Conservation (phyloP, 331 rosid species). For the Pyrus hybrid region DNA sequence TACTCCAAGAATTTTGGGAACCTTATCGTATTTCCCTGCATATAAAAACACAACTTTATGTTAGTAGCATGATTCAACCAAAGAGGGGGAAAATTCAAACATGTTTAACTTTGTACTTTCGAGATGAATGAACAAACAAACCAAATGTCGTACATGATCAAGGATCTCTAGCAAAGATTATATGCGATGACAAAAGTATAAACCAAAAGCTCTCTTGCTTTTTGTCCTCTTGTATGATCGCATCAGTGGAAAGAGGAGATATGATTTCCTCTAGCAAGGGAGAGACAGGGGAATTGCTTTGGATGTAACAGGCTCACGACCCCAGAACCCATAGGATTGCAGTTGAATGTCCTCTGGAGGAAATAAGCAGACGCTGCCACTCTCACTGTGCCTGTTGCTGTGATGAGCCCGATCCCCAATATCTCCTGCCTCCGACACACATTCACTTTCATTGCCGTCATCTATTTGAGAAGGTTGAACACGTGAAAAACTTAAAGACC, state of each 20-base stretch:
- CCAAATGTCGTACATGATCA: background rate
- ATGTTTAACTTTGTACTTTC: background rate
- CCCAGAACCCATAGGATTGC: constrained; percentile 11
- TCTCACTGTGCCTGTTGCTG: constrained; percentile 44
- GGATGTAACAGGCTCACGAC: background rate
- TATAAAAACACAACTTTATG: background rate
- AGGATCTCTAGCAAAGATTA: background rate
- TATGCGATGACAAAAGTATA: background rate
- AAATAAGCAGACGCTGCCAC: constrained; percentile 27
- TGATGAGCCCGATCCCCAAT: constrained; percentile 74
- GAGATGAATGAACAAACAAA: background rate
- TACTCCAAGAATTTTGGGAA: constrained; percentile 55
- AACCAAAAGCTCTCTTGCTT: constrained; percentile 34
- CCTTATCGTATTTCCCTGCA: constrained; percentile 36
- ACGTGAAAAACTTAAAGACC: constrained; percentile 40
- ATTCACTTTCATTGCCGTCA: constrained; percentile 32
- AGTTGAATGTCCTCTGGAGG: constrained; percentile 17
- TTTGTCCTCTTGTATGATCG: constrained; percentile 17
- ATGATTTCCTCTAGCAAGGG: constrained; percentile 29
- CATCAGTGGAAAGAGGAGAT: constrained; percentile 29
- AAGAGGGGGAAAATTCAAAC: background rate
- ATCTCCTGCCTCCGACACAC: constrained; percentile 87
- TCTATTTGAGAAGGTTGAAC: constrained; percentile 21
- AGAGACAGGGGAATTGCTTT: constrained; percentile 19
- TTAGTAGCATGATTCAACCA: background rate